phyloP scores from a whole-genome alignment of 2,329 filamentous ascomycete genomes.

The Apiospora hydei region DNA sequence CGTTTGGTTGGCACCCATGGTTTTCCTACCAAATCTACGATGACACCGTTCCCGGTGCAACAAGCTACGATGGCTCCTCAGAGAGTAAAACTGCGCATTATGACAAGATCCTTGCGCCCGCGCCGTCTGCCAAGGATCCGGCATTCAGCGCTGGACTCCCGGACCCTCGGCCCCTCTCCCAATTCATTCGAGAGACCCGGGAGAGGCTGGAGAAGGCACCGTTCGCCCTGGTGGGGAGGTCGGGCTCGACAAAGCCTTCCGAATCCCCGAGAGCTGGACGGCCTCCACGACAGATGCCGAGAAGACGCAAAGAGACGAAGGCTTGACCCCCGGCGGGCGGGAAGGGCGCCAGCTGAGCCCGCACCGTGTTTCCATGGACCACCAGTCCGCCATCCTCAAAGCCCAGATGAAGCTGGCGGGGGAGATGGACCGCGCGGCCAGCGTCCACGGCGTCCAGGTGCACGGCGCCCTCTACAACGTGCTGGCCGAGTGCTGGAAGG shows the following conservation, averaged over 20 bases:
- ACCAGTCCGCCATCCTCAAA: conserved; percentile 71
- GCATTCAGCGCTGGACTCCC: conserved; percentile 61
- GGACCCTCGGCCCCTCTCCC: conserved; percentile 64
- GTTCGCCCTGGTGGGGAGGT: conserved; percentile 75
- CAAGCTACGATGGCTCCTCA: conserved; percentile 42
- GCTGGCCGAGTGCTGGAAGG: conserved; percentile 72
- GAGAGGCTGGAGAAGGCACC: conserved; percentile 63
- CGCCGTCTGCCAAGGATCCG: conserved; percentile 52
- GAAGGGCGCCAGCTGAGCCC: conserved; percentile 73
- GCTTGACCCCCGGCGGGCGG: conserved; percentile 71
- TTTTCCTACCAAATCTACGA: conserved; percentile 80
- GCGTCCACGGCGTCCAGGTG: conserved; percentile 77
- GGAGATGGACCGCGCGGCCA: conserved; percentile 69
- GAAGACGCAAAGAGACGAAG: conserved; percentile 57
- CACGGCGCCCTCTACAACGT: conserved; percentile 75
- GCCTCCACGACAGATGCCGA: conserved; percentile 51
- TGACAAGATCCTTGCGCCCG: conserved; percentile 65
- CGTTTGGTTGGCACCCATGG: conserved; percentile 91
- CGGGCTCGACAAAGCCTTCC: conserved; percentile 79
- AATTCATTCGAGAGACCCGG: conserved; percentile 64
- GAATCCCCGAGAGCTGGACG: conserved; percentile 69
- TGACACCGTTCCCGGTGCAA: conserved; percentile 50
- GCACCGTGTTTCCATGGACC: conserved; percentile 70
- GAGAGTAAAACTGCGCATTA: conserved; percentile 66
- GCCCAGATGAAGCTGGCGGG: conserved; percentile 77